phyloP scores from a whole-genome alignment of 768 basidiomycete genomes.

The Chalciporus chontae region DNA sequence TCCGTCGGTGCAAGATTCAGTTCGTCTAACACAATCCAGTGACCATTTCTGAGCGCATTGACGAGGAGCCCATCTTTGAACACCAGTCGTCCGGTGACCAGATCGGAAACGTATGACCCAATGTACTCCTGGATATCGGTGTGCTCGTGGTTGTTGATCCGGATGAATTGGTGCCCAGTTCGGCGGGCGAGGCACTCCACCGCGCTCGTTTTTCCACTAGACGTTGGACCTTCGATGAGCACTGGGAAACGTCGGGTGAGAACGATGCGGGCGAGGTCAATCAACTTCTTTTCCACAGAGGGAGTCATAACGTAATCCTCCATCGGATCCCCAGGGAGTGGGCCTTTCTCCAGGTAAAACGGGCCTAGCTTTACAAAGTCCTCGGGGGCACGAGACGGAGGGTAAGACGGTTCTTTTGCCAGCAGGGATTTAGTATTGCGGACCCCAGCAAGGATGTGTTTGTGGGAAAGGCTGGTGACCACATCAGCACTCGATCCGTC shows the following conservation, averaged over 20 bases:
- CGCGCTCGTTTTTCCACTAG: slow-evolving; percentile 95
- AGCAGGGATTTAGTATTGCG: slow-evolving; percentile 78
- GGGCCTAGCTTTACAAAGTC: slow-evolving; percentile 84
- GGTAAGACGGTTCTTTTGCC: slow-evolving; percentile 60
- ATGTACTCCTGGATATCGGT: slow-evolving; percentile 99
- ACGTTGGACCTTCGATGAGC: slow-evolving; percentile 96
- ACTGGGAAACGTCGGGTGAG: slow-evolving; percentile 88
- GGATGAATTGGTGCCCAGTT: slow-evolving; percentile 92
- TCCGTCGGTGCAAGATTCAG: slow-evolving; percentile 97
- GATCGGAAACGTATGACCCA: slow-evolving; percentile 93
- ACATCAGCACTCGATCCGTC: slow-evolving; percentile 65
- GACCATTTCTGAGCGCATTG: slow-evolving; percentile 82
- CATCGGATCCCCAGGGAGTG: slow-evolving; percentile 53
- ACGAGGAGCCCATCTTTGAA: slow-evolving; percentile 95
- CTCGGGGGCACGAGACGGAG: slow-evolving; percentile 41
- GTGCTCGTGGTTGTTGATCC: slow-evolving; percentile 99
- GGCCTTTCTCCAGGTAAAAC: slow-evolving; percentile 84
- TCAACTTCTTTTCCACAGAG: slow-evolving; percentile 91
- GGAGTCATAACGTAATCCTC: slow-evolving; percentile 94
- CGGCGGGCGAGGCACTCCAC: slow-evolving; percentile 91
- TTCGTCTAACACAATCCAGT: slow-evolving; percentile 99
- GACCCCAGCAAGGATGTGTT: slow-evolving; percentile 74
- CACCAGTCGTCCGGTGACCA: slow-evolving; percentile 86
- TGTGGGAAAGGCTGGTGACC: slow-evolving; percentile 68
- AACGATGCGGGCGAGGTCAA: slow-evolving; percentile 90